Base-by-base conservation (phyloP, 2,329 filamentous ascomycete genomes). In the Sporothrix dimorphospora region DNA sequence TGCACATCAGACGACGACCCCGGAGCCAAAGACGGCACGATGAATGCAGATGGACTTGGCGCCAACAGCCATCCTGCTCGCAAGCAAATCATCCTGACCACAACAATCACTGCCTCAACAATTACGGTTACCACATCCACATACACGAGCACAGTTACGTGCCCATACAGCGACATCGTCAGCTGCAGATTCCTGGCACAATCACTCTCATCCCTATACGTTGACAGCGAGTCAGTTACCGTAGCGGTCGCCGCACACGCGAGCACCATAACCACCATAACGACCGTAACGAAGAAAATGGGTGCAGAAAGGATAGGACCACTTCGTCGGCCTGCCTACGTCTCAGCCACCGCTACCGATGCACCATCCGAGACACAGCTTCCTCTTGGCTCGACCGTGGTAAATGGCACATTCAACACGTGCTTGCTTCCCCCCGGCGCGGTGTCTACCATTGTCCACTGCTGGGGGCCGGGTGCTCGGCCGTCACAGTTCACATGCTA, bases 401-500 rank as follows among this genome's bases (percentile, higher is more conserved):
- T 47, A 7, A 49, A 49, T 9, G 53, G 40, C 53, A 70, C 53
- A 7, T 14, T 61, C 68, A 70, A 70, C 27, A n/a, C 21, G 4
- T 70, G 68, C 68, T 9, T 70, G 49, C 11, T 57, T 11, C 51
- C 47, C n/a, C 3, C 51, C 14, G 30, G 30, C 8, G 11, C 51
- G 6, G 7, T 45, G 14, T 8, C 53, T 2, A 30, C 53, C 7
- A 38, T 70, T 27, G 40, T 70, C 6, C 74, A 72, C 38, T 75
- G 74, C 67, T 73, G 70, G 65, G 66, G 66, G 19, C 67, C 40
- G 6, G 74, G 57, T 11, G 57, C 71, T 21, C 42, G 27, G 38
- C 45, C 40, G n/a, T 21, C 16, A 16, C 45, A 71, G 40, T 61
- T 30, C n/a, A 73, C 72, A 4, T 75, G 74, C 71, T 66, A 69